Percentiles rank a stretch among this genome's conserved stretches.
phyloP scores from a whole-genome alignment of 305 asterid species.

The Petunia hybrid region DNA sequence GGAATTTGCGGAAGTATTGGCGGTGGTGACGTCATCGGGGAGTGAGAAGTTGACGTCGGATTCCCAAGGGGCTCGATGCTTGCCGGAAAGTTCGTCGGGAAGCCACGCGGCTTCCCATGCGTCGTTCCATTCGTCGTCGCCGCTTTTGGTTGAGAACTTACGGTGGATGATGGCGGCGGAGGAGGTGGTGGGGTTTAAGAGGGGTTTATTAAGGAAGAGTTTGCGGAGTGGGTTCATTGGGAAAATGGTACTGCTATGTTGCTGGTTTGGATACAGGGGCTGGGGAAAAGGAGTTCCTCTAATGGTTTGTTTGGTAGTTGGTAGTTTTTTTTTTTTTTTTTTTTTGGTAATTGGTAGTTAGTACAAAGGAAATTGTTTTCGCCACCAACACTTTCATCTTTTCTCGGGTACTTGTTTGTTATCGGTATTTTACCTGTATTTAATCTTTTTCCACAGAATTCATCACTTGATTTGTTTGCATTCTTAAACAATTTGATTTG shows the following conservation, averaged over 20 bases:
- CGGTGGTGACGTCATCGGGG: constrained; percentile 29
- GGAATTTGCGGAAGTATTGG: constrained; percentile 34
- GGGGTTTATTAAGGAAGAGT: constrained; percentile 44
- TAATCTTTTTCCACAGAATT: too few relatives aligned
- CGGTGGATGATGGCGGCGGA: constrained; percentile 42
- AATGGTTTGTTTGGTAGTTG: too few relatives aligned
- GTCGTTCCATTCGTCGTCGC: constrained; percentile 85
- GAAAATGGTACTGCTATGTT: neutral
- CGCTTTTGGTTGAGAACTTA: constrained; percentile 46
- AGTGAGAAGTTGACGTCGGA: constrained; percentile 76
- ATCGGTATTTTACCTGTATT: too few relatives aligned
- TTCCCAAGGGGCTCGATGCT: constrained; percentile 81
- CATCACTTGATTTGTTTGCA: too few relatives aligned
- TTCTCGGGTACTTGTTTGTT: too few relatives aligned
- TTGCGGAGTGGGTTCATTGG: constrained; percentile 49
- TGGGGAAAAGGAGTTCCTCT: too few relatives aligned
- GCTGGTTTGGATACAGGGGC: too few relatives aligned
- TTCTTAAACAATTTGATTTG: too few relatives aligned
- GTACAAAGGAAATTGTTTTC: too few relatives aligned
- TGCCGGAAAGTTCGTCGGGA: constrained; percentile 72
- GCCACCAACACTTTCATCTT: too few relatives aligned
- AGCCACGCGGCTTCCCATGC: constrained; percentile 96
- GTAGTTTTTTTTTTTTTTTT: too few relatives aligned
- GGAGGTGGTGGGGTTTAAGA: constrained; percentile 44
- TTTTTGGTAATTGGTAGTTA: too few relatives aligned